These are phyloP conservation scores for Linnemannia hyalina DNA, from an alignment of 192 early-diverging fungal genomes.

Conservation along the genomic window DNA sequence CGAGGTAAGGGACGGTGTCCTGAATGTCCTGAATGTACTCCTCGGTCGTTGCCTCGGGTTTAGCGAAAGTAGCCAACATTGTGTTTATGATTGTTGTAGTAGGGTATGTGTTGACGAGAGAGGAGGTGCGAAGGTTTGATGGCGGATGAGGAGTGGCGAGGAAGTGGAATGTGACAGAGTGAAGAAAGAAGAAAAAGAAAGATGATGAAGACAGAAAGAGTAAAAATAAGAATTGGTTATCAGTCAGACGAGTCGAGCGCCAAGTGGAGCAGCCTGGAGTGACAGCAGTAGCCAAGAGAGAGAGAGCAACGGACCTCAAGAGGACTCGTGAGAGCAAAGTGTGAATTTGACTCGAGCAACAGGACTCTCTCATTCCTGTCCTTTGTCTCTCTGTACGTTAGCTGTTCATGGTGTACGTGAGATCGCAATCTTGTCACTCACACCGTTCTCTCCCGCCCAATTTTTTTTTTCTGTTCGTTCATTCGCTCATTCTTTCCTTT, in stretches of 20 bases:
- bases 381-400: neutral
- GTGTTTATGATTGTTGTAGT: neutral
- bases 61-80: constrained; percentile 46
- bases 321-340: too few species aligned
- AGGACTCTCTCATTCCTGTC: too few species aligned
- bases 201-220: neutral
- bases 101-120: neutral
- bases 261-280: neutral
- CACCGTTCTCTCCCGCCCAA: neutral
- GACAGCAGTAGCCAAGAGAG: too few species aligned
- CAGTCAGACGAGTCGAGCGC: neutral
- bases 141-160: neutral
- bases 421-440: neutral
- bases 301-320: too few species aligned
- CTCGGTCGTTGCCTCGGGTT: constrained; percentile 37
- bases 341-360: too few species aligned
- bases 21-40: constrained; percentile 45
- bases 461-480: neutral
- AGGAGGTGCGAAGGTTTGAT: neutral
- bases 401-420: neutral
- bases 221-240: neutral
- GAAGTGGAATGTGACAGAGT: neutral
- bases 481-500: neutral
- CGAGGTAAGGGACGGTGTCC: constrained; percentile 43
- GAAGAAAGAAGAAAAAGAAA: neutral